Evolutionary conservation across 441 rosid genomes (phyloP), one percentile per base, ranked within the genome.

Genomic region (Isatis lusitanica): DNA sequence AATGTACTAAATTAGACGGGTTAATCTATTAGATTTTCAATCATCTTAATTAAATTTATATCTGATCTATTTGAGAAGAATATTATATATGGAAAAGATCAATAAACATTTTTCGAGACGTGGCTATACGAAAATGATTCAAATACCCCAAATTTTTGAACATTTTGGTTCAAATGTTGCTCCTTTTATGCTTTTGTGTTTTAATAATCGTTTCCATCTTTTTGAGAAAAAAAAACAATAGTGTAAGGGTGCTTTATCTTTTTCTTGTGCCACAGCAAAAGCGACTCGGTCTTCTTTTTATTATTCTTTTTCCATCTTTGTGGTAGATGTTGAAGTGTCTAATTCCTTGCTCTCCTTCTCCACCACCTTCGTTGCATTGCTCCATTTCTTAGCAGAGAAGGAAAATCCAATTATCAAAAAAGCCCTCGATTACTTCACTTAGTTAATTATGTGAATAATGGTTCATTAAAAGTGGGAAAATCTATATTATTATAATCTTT

Each of bases 381-480:
- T 43, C 17, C 75, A 40, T 85, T 87, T 71, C 92, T 87, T 87
- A 87, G 74, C 9, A 57, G 66, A 42, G 80, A 87, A 87, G 88
- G 31, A 78, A 87, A 70, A 63, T 56, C 31, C 12, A 63, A 47
- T 56, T 57, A 13, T 36, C 71, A 63, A 63, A 70, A n/a, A 70
- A 67, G 73, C 11, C 26, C 3, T 17, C 65, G 35, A 26, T 42
- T 40, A 53, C 43, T 44, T 55, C 13, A 63, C 58, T 21, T 44
- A 36, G 53, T 69, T 44, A 26, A 74, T 33, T 61, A 31, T 60
- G 24, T 68, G 56, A 17, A 39, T 10, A 60, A 30, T 67, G 33
- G 21, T 66, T 51, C 63, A 40, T 40, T 21, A 60, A 30, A 24
- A 47, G 55, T 55, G 38, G n/a, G 26, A 53, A 28, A 4, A 38